A percentile compares a stretch with the other conserved stretches of the same genome.
These are phyloP conservation scores for Agaricus subrufescens DNA, from an alignment of 768 basidiomycete genomes.

Conservation along the genomic window DNA sequence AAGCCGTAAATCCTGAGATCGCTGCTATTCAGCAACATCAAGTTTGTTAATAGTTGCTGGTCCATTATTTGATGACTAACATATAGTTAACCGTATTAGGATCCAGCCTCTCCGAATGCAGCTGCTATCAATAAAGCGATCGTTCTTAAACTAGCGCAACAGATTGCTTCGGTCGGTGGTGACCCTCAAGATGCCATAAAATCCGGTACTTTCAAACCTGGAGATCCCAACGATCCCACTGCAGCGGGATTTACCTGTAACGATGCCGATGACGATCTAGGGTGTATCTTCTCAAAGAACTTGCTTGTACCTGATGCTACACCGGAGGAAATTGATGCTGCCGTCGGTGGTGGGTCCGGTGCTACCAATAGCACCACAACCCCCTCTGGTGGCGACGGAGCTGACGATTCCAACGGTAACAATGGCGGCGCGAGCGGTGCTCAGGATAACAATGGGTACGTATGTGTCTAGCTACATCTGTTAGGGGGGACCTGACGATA, in stretches of 20 bases:
- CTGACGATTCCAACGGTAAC: constrained; percentile 1
- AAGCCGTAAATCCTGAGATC: constrained; percentile 60
- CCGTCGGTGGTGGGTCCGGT: constrained; percentile 29
- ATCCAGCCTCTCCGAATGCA: constrained; percentile 56
- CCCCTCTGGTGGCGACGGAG: neutral
- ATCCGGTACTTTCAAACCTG: constrained; percentile 60
- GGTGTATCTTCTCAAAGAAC: constrained; percentile 64
- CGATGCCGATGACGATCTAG: constrained; percentile 42
- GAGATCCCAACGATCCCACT: constrained; percentile 45
- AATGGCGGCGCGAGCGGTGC: constrained; percentile 2
- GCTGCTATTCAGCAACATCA: constrained; percentile 62
- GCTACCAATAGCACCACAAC: neutral
- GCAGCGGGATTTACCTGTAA: constrained; percentile 54
- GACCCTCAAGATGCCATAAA: constrained; percentile 53
- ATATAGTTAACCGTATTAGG: constrained; percentile 25
- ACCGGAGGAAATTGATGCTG: constrained; percentile 51
- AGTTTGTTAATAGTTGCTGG: constrained; percentile 18
- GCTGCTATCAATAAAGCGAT: constrained; percentile 62
- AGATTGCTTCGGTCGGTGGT: constrained; percentile 61
- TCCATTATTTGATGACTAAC: neutral
- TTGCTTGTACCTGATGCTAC: constrained; percentile 53
- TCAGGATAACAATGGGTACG: constrained; percentile 3
- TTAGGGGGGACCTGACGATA: neutral
- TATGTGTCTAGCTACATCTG: neutral
- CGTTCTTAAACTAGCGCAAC: constrained; percentile 55